Evolutionary conservation across 306 rosid genomes (phyloP), one percentile per base, ranked within the genome.

Genomic region (Senna siamea): DNA sequence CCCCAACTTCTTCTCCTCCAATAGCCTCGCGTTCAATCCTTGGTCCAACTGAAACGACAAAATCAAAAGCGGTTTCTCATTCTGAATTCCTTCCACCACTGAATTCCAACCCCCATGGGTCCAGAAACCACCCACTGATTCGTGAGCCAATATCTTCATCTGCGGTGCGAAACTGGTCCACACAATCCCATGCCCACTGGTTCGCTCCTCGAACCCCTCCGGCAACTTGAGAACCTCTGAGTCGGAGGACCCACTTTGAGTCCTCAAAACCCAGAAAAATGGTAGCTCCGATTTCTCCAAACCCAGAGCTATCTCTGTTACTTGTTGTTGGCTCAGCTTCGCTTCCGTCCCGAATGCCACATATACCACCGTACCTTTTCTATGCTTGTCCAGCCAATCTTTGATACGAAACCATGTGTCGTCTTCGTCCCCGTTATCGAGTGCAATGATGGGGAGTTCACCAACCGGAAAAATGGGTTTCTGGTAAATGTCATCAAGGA

Each of bases 191-290:
- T 51, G 85, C 6, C 30, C 85, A 73, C 44, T 48, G 12, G 79
- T 76, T 13, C 87, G 51, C 11, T 80, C 80, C 37, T 77, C 83
- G 22, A 80, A 84, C 37, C 85, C 83, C 52, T 47, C 52, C 19
- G n/a, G 13, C 18, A n/a, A n/a, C n/a, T n/a, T n/a, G n/a, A n/a
- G n/a, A n/a, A n/a, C n/a, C n/a, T n/a, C n/a, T n/a, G n/a, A n/a
- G n/a, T n/a, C n/a, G n/a, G n/a, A n/a, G n/a, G n/a, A n/a, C n/a
- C n/a, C n/a, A n/a, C n/a, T n/a, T n/a, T n/a, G n/a, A n/a, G n/a
- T n/a, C n/a, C n/a, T n/a, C n/a, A n/a, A n/a, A n/a, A n/a, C n/a
- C n/a, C n/a, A n/a, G n/a, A n/a, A n/a, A n/a, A n/a, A n/a, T n/a
- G n/a, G n/a, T n/a, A n/a, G n/a, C n/a, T n/a, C n/a, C n/a, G n/a